A percentile compares a stretch with the other conserved stretches of the same genome.
Conservation (phyloP, 768 basidiomycete species). For the Phlebiopsis flavidoalba region DNA sequence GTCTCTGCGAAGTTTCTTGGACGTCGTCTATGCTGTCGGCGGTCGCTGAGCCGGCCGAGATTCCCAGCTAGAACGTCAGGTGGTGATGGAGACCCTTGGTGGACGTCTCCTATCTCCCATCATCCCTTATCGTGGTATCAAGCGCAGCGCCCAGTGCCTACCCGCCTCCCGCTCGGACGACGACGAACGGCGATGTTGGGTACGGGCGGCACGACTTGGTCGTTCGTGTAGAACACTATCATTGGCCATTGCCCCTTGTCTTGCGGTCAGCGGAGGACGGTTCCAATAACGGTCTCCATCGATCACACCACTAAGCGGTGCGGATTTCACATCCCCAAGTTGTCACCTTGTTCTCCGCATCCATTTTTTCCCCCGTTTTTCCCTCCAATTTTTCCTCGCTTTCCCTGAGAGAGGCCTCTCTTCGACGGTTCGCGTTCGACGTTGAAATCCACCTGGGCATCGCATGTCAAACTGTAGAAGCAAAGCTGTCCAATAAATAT, state of each 20-base stretch:
- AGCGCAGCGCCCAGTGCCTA: neutral
- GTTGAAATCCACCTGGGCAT: neutral
- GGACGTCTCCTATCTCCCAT: slow-evolving; percentile 7
- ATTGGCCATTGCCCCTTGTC: neutral
- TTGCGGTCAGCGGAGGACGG: neutral
- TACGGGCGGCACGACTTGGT: neutral
- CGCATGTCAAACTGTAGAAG: neutral
- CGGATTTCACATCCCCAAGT: neutral
- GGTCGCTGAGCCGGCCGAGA: neutral
- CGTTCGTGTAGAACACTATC: too few relatives aligned
- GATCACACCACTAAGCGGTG: neutral
- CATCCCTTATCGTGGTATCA: slow-evolving; percentile 11
- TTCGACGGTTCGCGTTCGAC: neutral
- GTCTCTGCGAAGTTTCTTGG: neutral
- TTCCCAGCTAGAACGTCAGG: slow-evolving; percentile 3
- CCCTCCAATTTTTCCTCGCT: neutral
- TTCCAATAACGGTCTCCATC: neutral
- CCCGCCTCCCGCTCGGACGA: neutral
- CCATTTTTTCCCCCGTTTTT: neutral
- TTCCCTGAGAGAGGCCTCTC: neutral
- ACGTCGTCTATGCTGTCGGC: neutral
- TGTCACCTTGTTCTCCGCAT: neutral
- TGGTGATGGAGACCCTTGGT: neutral
- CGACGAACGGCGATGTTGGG: neutral
- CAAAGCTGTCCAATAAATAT: neutral